Evolutionary conservation across 306 rosid species (phyloP).

Genomic region (Pyrus betulifolia): DNA sequence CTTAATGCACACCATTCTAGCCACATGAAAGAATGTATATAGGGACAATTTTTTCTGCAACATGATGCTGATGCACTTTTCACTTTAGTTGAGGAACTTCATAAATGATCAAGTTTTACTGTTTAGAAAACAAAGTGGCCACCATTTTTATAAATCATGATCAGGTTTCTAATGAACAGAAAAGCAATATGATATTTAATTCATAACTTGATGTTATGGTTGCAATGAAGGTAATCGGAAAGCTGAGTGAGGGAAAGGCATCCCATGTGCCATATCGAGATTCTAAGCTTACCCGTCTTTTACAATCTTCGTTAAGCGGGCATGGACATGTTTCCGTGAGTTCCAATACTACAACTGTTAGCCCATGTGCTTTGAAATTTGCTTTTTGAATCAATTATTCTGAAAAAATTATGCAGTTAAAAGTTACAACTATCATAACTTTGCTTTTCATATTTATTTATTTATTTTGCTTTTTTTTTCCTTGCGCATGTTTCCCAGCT

Average conservation of each 20-base stretch:
- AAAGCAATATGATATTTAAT: not conserved
- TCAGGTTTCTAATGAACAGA: not conserved
- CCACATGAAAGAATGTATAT: not conserved
- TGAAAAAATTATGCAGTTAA: slow-evolving; percentile 6
- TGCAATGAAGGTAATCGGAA: slow-evolving; percentile 90
- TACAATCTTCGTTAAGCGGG: slow-evolving; percentile 92
- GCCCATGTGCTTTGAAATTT: not conserved
- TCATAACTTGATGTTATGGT: slow-evolving; percentile 26
- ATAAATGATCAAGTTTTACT: not conserved
- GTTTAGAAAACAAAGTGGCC: not conserved
- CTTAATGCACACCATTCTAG: not conserved
- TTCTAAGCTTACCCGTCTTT: slow-evolving; percentile 97
- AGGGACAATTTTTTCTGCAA: not conserved
- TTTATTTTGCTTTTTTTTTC: not conserved
- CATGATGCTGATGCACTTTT: not conserved
- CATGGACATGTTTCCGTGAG: slow-evolving; percentile 98
- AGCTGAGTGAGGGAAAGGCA: slow-evolving; percentile 97
- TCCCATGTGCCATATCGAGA: slow-evolving; percentile 98
- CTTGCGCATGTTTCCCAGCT: slow-evolving; percentile 49
- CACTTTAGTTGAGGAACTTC: not conserved
- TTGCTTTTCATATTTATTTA: not conserved
- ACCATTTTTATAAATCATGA: not conserved
- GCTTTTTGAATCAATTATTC: not conserved
- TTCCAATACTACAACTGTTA: slow-evolving; percentile 13
- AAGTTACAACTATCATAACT: not conserved